A percentile compares a stretch with the other conserved stretches of the same genome.
Evolutionary conservation across 1,284 basidiomycete species (phyloP).

Genomic region (Tilletia caries): DNA sequence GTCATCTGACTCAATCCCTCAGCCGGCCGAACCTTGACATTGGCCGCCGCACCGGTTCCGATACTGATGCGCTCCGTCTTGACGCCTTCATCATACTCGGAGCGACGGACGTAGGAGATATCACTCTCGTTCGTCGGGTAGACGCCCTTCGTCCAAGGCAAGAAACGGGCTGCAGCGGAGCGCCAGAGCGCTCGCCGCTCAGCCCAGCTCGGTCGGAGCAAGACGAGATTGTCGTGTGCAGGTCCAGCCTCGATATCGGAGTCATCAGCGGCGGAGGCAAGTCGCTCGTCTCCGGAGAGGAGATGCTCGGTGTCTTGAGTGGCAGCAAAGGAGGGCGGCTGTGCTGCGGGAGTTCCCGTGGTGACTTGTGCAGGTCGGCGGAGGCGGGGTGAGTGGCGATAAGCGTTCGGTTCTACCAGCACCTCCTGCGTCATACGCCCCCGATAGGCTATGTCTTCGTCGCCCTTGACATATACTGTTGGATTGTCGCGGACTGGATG

Average conservation of each 20-base stretch:
- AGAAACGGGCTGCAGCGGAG: background rate
- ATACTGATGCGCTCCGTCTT: background rate
- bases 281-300: background rate
- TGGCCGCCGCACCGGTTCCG: background rate
- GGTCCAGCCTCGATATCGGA: background rate
- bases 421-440: constrained; percentile 1
- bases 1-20: background rate
- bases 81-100: background rate
- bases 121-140: background rate
- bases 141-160: background rate
- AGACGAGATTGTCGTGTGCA: background rate
- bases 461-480: background rate
- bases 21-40: constrained; percentile 7
- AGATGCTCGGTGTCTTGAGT: background rate
- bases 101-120: background rate
- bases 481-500: constrained; percentile 2
- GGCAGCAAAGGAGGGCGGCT: too few species aligned
- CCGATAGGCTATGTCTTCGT: background rate
- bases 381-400: background rate
- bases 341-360: too few species aligned
- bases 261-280: too few species aligned
- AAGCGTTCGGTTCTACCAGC: background rate
- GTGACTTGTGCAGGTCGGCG: too few species aligned
- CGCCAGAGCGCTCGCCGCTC: background rate
- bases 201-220: too few species aligned